Evolutionary conservation across 805 yeast species (phyloP).

Genomic region (Nakazawaea pomicola): DNA sequence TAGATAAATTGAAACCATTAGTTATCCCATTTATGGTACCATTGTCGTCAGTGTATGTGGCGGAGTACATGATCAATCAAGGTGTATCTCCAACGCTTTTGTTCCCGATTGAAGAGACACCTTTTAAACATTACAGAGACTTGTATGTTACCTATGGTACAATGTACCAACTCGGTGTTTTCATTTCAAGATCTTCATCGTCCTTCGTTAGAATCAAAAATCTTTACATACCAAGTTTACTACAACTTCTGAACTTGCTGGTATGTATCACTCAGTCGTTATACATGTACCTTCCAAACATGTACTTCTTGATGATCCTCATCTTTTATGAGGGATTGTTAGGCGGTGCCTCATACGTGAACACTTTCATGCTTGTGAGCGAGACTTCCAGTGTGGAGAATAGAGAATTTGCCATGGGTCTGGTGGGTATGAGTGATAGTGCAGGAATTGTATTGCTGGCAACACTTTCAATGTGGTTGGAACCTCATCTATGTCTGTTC

Average conservation of each 20-base stretch:
- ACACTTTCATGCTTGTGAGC: slow-evolving; percentile 75
- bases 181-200: slow-evolving; percentile 83
- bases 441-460: slow-evolving; percentile 86
- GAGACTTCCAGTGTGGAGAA: slow-evolving; percentile 47
- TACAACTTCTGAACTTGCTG: slow-evolving; percentile 63
- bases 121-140: slow-evolving; percentile 71
- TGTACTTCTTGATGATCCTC: slow-evolving; percentile 58
- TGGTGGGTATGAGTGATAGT: slow-evolving; percentile 80
- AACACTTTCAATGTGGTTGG: slow-evolving; percentile 65
- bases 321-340: slow-evolving; percentile 84
- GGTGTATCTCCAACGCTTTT: slow-evolving; percentile 86
- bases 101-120: slow-evolving; percentile 67
- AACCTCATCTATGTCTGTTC: slow-evolving; percentile 61
- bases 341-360: slow-evolving; percentile 89
- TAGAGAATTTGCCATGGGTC: slow-evolving; percentile 77
- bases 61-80: slow-evolving; percentile 88
- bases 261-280: slow-evolving; percentile 62
- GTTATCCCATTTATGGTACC: slow-evolving; percentile 77
- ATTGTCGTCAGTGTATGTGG: slow-evolving; percentile 71
- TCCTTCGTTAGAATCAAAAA: slow-evolving; percentile 52
- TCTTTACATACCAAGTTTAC: slow-evolving; percentile 55
- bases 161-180: slow-evolving; percentile 87
- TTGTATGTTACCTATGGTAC: slow-evolving; percentile 90
- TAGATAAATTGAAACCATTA: slow-evolving; percentile 34
- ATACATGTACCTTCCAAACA: slow-evolving; percentile 47